A percentile compares a stretch with the other conserved stretches of the same genome.
phyloP scores from a whole-genome alignment of 139 green algal genomes.

The Trebouxia sp. region DNA sequence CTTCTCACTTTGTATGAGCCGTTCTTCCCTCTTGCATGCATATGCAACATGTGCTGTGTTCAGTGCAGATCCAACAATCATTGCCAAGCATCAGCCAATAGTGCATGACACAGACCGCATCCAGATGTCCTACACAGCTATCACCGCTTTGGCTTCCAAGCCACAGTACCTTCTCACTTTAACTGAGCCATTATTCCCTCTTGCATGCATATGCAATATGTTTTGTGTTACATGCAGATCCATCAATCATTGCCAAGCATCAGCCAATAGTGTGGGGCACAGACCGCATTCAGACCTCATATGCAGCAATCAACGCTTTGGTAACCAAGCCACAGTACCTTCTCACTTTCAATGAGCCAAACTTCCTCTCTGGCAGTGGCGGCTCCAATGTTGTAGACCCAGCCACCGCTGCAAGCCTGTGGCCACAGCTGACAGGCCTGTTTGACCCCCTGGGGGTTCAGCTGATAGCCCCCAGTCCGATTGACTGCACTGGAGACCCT shows the following conservation, averaged over 20 bases:
- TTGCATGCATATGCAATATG: too few relatives aligned
- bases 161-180: not conserved
- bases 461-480: not conserved
- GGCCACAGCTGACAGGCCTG: not conserved
- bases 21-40: too few relatives aligned
- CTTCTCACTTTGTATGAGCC: not conserved
- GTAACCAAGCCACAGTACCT: not conserved
- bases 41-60: not conserved
- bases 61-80: not conserved
- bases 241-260: not conserved
- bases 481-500: conserved; percentile 1
- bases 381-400: not conserved
- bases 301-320: not conserved
- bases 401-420: not conserved
- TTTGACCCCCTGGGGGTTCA: not conserved
- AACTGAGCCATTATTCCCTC: too few relatives aligned
- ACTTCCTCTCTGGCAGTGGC: not conserved
- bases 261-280: conserved; percentile 14
- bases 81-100: too few relatives aligned
- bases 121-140: too few relatives aligned
- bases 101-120: too few relatives aligned
- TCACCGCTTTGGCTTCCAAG: not conserved
- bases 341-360: conserved; percentile 13
- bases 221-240: too few relatives aligned
- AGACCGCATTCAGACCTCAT: not conserved